Evolutionary conservation across 495 filamentous ascomycete genomes (phyloP).

Genomic region (Neohortaea acidophila): DNA sequence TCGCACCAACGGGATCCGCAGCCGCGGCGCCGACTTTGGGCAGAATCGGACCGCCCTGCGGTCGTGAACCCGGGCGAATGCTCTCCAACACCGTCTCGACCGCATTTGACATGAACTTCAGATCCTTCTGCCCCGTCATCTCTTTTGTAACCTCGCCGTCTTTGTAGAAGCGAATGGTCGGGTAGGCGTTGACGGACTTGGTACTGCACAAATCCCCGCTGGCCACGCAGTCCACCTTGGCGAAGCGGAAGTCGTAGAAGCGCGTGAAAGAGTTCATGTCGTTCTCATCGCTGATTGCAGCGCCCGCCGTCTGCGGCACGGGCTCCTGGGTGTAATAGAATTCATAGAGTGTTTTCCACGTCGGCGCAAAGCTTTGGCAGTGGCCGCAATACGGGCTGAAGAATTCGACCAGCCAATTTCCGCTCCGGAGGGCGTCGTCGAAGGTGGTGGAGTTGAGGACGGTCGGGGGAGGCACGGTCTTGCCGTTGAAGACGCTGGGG

Average conservation of each 20-base stretch:
- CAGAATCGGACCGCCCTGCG: slow-evolving; percentile 42
- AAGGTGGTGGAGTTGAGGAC: slow-evolving; percentile 44
- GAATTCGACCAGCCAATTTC: slow-evolving; percentile 62
- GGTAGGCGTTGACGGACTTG: slow-evolving; percentile 50
- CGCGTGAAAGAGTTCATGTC: slow-evolving; percentile 48
- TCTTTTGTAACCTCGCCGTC: slow-evolving; percentile 53
- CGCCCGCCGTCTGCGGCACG: slow-evolving; percentile 32
- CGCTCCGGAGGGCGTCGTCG: slow-evolving; percentile 42
- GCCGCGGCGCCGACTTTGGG: slow-evolving; percentile 43
- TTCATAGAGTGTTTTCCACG: slow-evolving; percentile 86
- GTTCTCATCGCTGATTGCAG: slow-evolving; percentile 23
- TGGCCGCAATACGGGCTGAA: slow-evolving; percentile 67
- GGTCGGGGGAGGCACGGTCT: slow-evolving; percentile 58
- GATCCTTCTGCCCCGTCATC: slow-evolving; percentile 43
- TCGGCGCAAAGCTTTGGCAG: slow-evolving; percentile 65
- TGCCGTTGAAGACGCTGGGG: slow-evolving; percentile 60
- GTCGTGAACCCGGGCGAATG: slow-evolving; percentile 64
- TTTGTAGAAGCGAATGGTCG: slow-evolving; percentile 68
- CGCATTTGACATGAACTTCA: slow-evolving; percentile 45
- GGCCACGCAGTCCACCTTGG: slow-evolving; percentile 64
- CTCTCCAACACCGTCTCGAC: slow-evolving; percentile 66
- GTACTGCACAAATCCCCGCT: slow-evolving; percentile 57
- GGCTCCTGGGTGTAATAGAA: slow-evolving; percentile 91
- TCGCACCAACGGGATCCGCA: slow-evolving; percentile 30
- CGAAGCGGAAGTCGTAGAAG: slow-evolving; percentile 87